These are phyloP conservation scores for Venturia carpophila DNA, from an alignment of 2,329 filamentous ascomycete species.

Conservation along the genomic window DNA sequence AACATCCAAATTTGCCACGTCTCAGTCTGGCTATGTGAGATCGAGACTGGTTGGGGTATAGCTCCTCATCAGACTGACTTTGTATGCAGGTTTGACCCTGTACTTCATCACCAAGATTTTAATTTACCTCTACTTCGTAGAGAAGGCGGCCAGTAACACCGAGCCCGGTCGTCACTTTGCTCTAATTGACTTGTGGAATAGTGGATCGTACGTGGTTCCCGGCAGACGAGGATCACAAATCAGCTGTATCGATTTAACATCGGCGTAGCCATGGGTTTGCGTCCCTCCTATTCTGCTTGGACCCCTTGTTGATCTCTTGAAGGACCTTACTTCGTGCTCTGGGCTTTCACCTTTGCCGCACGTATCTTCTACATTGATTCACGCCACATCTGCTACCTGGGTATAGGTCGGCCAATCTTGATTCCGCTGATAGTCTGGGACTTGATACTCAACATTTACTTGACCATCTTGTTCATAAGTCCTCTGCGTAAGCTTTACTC, in stretches of 20 bases:
- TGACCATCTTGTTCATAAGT: slow-evolving; percentile 56
- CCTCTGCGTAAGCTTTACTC: slow-evolving; percentile 51
- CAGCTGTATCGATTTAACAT: slow-evolving; percentile 55
- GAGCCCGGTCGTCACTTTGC: not conserved
- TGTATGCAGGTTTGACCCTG: slow-evolving; percentile 39
- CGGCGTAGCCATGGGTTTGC: slow-evolving; percentile 46
- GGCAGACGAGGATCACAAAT: slow-evolving; percentile 47
- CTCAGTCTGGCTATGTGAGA: slow-evolving; percentile 49
- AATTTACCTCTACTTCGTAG: slow-evolving; percentile 58
- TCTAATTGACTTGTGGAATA: slow-evolving; percentile 23
- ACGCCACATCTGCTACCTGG: slow-evolving; percentile 52
- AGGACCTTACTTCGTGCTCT: slow-evolving; percentile 33
- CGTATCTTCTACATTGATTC: slow-evolving; percentile 49
- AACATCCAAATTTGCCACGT: slow-evolving; percentile 46
- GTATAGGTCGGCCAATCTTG: slow-evolving; percentile 51
- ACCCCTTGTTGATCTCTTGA: not conserved
- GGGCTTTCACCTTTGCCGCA: slow-evolving; percentile 53
- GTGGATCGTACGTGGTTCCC: slow-evolving; percentile 51
- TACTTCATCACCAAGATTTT: slow-evolving; percentile 59
- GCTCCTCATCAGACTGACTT: not conserved
- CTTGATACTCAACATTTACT: slow-evolving; percentile 52
- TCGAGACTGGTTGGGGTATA: not conserved
- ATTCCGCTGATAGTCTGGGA: slow-evolving; percentile 56
- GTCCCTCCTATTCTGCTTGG: not conserved
- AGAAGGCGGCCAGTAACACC: slow-evolving; percentile 48